Percentiles rank a stretch among this genome's conserved stretches.
These are phyloP conservation scores for Microbotryomycetes sp. DNA, from an alignment of 1,284 basidiomycete species.

Conservation along the genomic window DNA sequence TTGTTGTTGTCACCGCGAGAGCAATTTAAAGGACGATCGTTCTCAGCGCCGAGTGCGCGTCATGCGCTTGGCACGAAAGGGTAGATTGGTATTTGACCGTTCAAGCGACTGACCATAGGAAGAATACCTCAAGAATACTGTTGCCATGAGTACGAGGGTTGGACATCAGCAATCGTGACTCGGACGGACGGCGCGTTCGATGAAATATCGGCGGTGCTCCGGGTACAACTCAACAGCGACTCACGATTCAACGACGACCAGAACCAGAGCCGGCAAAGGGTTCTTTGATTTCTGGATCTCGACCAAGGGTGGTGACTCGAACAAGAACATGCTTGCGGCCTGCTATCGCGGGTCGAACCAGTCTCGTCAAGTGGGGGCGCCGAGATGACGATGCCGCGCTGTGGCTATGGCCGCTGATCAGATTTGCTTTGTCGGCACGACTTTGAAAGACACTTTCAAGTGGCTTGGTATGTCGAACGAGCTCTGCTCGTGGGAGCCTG, in stretches of 20 bases:
- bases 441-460: no score
- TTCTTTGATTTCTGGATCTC: constrained; percentile 3
- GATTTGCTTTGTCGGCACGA: no score
- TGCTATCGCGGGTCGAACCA: not conserved
- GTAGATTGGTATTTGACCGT: no score
- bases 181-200: not conserved
- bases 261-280: constrained; percentile 16
- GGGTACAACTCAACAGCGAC: not conserved
- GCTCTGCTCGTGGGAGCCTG: no score
- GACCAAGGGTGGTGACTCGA: not conserved
- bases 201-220: not conserved
- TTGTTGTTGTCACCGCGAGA: no score
- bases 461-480: no score
- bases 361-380: no score
- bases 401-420: no score
- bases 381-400: no score
- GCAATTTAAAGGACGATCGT: no score
- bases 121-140: constrained; percentile 32
- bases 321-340: not conserved
- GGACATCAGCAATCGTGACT: not conserved
- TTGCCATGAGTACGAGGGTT: not conserved
- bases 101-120: constrained; percentile 26
- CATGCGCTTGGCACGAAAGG: not conserved
- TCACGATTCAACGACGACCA: constrained; percentile 25
- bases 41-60: not conserved